A percentile compares a stretch with the other conserved stretches of the same genome.
Conservation (phyloP, 768 basidiomycete genomes). For the Tylopilus sp. region DNA sequence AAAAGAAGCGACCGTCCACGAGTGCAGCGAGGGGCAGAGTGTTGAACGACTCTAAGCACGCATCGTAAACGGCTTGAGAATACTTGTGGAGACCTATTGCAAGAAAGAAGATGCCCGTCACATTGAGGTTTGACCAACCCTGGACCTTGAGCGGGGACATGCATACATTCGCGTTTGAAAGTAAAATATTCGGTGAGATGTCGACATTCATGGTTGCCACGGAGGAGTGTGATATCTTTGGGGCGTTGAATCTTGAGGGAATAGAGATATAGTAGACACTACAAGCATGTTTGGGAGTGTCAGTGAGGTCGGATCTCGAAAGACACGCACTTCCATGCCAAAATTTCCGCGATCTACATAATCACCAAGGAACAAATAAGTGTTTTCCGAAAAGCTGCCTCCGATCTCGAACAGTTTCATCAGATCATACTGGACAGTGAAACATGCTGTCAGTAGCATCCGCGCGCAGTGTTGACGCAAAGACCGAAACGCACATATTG, state of each 20-base stretch:
- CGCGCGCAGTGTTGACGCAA: conserved; percentile 54
- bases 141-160: conserved; percentile 2
- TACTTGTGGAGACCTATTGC: conserved; percentile 27
- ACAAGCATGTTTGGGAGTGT: neutral
- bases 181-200: conserved; percentile 98
- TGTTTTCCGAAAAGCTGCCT: conserved; percentile 76
- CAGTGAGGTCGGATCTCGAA: neutral
- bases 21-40: conserved; percentile 87
- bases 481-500: conserved; percentile 79
- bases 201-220: conserved; percentile 96
- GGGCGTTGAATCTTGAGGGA: conserved; percentile 91
- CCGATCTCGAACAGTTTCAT: conserved; percentile 98
- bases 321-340: conserved; percentile 57
- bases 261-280: conserved; percentile 93
- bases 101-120: conserved; percentile 9
- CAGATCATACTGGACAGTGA: conserved; percentile 75
- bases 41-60: conserved; percentile 86
- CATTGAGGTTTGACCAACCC: conserved; percentile 6
- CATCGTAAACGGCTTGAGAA: conserved; percentile 71
- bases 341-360: conserved; percentile 98
- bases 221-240: conserved; percentile 72
- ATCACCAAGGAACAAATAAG: conserved; percentile 93
- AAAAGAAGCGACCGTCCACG: conserved; percentile 94
- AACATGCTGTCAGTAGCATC: conserved; percentile 1
- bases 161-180: conserved; percentile 93